Evolutionary conservation across 2,329 filamentous ascomycete genomes (phyloP), one percentile per base, ranked within the genome.

Genomic region (Alternaria viburni): DNA sequence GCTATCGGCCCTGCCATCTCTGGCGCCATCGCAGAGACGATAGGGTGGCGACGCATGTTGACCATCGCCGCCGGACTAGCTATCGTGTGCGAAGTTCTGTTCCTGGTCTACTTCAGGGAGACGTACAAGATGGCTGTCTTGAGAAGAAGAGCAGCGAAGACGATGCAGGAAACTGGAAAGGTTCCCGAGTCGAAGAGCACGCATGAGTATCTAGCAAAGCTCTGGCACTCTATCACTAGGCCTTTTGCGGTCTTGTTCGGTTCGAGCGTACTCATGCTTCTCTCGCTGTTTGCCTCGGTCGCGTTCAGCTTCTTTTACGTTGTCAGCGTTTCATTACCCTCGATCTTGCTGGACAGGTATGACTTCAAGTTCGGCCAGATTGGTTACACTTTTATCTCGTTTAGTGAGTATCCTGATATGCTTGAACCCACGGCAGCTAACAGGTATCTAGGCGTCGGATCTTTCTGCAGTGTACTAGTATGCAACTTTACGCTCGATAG

Each of bases 71-170:
- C 81, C 2, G 79, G 69, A 0, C 70, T 89, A 26, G 84, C 86
- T 0, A 73, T 80, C 6, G 65, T 80, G 2, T 86, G 84, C 65
- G 86, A 87, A 73, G 30, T 86, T 0, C 52, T 83, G 5, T 86
- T 89, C 64, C 72, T 89, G 8, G 77, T 78, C 0, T 83, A 79
- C 69, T 88, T 87, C 69, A 78, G 83, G 6, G 89, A 91, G 78
- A 90, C 89, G 12, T 90, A 90, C 76, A 86, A 85, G 69, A 82
- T 88, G 44, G 78, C 83, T 1, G 87, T 90, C 49, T 75, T 90
- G 45, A 72, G 67, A 61, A 61, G 54, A 28, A 74, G 59, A 61
- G 62, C 65, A 56, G 74, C 62, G 55, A 73, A 52, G 59, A 70
- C 17, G 59, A 68, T 43, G 64, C 57, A 45, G 64, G 67, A 23